Evolutionary conservation across 2,329 filamentous ascomycete species (phyloP).

Genomic region (Tolypocladium endophyticum): DNA sequence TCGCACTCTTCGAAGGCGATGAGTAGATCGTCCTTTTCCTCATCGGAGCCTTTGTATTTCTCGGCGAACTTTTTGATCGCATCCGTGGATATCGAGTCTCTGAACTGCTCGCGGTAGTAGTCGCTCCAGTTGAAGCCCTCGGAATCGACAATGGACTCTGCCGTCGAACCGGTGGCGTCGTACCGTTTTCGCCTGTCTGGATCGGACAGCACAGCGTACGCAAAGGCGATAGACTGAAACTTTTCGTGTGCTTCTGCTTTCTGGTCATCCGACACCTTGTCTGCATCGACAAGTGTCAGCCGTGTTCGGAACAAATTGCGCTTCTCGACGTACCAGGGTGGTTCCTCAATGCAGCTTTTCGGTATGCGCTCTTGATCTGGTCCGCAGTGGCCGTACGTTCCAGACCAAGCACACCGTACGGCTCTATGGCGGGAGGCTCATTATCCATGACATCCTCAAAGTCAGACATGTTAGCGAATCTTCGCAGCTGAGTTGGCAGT

Average conservation of each 20-base stretch:
- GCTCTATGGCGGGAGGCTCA: conserved; percentile 55
- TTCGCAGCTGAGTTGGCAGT: conserved; percentile 5
- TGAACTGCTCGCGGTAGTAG: conserved; percentile 80
- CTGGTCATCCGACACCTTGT: conserved; percentile 62
- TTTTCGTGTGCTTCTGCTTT: conserved; percentile 65
- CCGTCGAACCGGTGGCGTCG: conserved; percentile 81
- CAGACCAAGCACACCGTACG: conserved; percentile 71
- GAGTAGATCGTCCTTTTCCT: conserved; percentile 72
- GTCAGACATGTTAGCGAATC: conserved; percentile 28
- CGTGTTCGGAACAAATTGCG: background rate
- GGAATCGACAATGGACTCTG: conserved; percentile 66
- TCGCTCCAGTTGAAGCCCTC: conserved; percentile 83
- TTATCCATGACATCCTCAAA: conserved; percentile 42
- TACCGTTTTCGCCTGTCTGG: conserved; percentile 71
- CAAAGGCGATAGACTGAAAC: conserved; percentile 88
- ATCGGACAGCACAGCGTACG: conserved; percentile 87
- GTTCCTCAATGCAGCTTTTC: conserved; percentile 76
- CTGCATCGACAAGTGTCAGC: conserved; percentile 28
- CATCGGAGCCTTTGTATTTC: conserved; percentile 75
- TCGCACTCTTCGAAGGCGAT: conserved; percentile 61
- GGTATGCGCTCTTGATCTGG: conserved; percentile 83
- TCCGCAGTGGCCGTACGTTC: conserved; percentile 60
- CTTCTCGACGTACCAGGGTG: conserved; percentile 57
- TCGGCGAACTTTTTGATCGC: conserved; percentile 66
- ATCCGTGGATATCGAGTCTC: conserved; percentile 62